Conservation (phyloP, 495 filamentous ascomycete genomes). For the Ramalina peruviana region DNA sequence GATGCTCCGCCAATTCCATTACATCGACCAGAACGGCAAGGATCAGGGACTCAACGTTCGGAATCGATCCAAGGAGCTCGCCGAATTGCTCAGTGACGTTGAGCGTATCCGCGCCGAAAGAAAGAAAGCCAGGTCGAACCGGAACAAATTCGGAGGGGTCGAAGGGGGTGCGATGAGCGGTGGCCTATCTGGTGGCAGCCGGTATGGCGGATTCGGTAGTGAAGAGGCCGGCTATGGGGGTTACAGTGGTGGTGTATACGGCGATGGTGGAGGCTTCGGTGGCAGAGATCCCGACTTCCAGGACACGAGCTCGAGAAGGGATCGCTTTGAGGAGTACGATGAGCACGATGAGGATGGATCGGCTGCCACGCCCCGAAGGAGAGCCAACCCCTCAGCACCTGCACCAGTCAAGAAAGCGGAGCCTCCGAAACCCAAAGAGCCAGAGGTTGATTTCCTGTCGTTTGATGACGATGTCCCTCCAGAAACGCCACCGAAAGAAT, state of each 20-base stretch:
- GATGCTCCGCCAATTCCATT: slow-evolving; percentile 98
- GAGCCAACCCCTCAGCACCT: slow-evolving; percentile 26
- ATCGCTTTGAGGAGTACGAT: slow-evolving; percentile 93
- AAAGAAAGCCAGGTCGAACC: slow-evolving; percentile 81
- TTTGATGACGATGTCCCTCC: slow-evolving; percentile 60
- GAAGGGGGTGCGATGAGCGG: slow-evolving; percentile 59
- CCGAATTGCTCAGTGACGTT: slow-evolving; percentile 85
- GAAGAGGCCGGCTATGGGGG: slow-evolving; percentile 57
- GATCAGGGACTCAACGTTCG: slow-evolving; percentile 97
- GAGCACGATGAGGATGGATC: slow-evolving; percentile 74
- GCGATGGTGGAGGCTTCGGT: slow-evolving; percentile 80
- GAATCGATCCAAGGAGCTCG: slow-evolving; percentile 88
- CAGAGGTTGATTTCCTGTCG: slow-evolving; percentile 75
- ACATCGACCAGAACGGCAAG: slow-evolving; percentile 89
- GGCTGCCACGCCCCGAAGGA: slow-evolving; percentile 32
- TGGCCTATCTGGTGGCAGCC: slow-evolving; percentile 40
- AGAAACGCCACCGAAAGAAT: slow-evolving; percentile 28
- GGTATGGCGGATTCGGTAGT: slow-evolving; percentile 85
- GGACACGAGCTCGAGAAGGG: slow-evolving; percentile 47
- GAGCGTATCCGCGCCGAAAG: slow-evolving; percentile 83
- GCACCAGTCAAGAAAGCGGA: slow-evolving; percentile 44
- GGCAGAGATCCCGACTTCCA: slow-evolving; percentile 56
- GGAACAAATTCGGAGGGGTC: slow-evolving; percentile 88
- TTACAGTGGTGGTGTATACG: slow-evolving; percentile 78
- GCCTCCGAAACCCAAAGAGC: slow-evolving; percentile 63